Evolutionary conservation across 2,329 filamentous ascomycete genomes (phyloP).

Genomic region (Ophiostoma tasmaniense): DNA sequence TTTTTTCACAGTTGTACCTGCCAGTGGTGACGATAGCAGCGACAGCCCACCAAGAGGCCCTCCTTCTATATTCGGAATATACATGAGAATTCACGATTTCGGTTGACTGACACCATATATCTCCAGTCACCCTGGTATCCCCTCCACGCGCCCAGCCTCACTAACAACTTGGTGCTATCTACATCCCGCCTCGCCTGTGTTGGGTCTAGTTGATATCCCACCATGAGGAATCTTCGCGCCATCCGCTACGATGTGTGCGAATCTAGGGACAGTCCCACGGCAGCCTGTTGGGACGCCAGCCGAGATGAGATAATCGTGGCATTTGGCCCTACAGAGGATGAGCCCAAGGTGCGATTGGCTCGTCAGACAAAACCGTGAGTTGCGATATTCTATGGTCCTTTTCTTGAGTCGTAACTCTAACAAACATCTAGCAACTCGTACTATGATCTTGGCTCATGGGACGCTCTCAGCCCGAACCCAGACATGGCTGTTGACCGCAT

Average conservation of each 20-base stretch:
- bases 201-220: not conserved
- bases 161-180: not conserved
- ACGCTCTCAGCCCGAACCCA: conserved; percentile 71
- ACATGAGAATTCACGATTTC: not conserved
- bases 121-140: not conserved
- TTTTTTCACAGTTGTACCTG: conserved; percentile 14
- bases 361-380: conserved; percentile 26
- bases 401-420: not conserved
- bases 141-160: not conserved
- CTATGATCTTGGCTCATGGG: conserved; percentile 69
- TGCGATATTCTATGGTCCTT: not conserved
- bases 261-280: conserved; percentile 55
- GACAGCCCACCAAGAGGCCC: not conserved
- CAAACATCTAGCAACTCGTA: conserved; percentile 19
- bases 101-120: not conserved
- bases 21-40: conserved; percentile 6
- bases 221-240: conserved; percentile 83
- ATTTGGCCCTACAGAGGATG: conserved; percentile 67
- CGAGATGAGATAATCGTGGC: conserved; percentile 72
- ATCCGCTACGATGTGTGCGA: conserved; percentile 61
- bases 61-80: not conserved
- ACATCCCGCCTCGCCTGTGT: not conserved
- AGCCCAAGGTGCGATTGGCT: conserved; percentile 64
- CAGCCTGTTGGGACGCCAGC: conserved; percentile 76
- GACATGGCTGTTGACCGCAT: conserved; percentile 68